Conservation (phyloP, 371 early-diverging fungal species). For the Mucor piriformis region DNA sequence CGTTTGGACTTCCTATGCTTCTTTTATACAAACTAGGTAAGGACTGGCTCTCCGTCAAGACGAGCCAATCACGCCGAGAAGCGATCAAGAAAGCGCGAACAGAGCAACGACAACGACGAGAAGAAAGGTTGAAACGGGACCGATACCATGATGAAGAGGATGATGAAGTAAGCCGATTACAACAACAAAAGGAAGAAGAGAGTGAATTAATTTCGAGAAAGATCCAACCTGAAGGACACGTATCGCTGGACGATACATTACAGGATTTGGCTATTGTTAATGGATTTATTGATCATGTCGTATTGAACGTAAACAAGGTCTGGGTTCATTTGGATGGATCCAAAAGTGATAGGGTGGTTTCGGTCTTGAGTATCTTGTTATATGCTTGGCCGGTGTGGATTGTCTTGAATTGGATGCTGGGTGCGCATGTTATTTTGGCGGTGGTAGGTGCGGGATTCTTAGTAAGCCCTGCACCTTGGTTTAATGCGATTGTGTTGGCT, state of each 20-base stretch:
- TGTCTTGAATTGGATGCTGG: conserved; percentile 25
- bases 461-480: conserved; percentile 33
- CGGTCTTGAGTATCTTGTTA: conserved; percentile 26
- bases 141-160: conserved; percentile 22
- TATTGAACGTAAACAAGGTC: neutral
- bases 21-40: conserved; percentile 28
- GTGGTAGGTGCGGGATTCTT: conserved; percentile 25
- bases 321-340: conserved; percentile 30
- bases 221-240: conserved; percentile 29
- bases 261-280: conserved; percentile 34
- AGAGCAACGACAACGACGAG: conserved; percentile 12
- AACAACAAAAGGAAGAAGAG: conserved; percentile 31
- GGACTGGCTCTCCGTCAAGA: conserved; percentile 37
- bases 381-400: conserved; percentile 43
- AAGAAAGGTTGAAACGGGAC: conserved; percentile 7
- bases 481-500: conserved; percentile 14
- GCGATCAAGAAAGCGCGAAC: conserved; percentile 29
- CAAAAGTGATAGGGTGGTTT: conserved; percentile 23
- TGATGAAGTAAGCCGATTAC: conserved; percentile 21
- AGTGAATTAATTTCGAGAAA: conserved; percentile 36
- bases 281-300: conserved; percentile 24
- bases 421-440: conserved; percentile 24
- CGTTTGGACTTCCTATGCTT: conserved; percentile 30
- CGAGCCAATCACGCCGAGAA: conserved; percentile 29
- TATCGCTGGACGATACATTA: conserved; percentile 51